Base-by-base conservation (phyloP, 1,284 basidiomycete genomes). In the Apiotrichum siamense region DNA sequence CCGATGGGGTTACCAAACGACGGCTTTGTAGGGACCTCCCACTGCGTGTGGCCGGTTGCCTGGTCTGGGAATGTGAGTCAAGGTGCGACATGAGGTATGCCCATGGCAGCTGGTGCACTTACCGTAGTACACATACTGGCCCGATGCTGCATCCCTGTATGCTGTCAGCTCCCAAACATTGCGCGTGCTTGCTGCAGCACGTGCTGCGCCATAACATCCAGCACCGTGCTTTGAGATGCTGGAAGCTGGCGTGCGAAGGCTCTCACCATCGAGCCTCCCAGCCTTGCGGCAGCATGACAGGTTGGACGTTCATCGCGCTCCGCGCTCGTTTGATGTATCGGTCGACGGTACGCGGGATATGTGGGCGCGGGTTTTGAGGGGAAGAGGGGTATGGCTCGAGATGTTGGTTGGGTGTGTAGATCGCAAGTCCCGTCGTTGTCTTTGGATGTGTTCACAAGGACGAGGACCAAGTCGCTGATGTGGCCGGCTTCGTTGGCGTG, bases 201-300 rank as follows among this genome's bases (percentile, higher is more conserved):
- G 17, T 35, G 33, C 17, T 7, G 33, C 17, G 15, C 9, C 7
- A n/a, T 4, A n/a, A n/a, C n/a, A n/a, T n/a, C n/a, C n/a, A n/a
- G n/a, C n/a, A n/a, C n/a, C n/a, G n/a, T n/a, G n/a, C n/a, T n/a
- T n/a, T n/a, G n/a, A 15, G 29, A 31, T 31, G 29, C 29, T 31
- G 29, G n/a, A n/a, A n/a, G 35, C 9, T 36, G 21, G 24, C 31
- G 37, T 44, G 38, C 66, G 21, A 17, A 31, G 11, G 12, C 17
- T 21, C 79, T 62, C 69, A 88, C 89, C 90, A 93, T 78, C 92
- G 86, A 66, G 87, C 83, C 60, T 80, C 79, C 90, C 90, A 94
- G 47, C 90, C 91, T 57, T 85, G 85, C 56, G 90, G 90, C 43
- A 94, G 77, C 70, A 54, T 53, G 25, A 59, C 27, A 23, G 51